phyloP scores from a whole-genome alignment of 2,329 filamentous ascomycete genomes.

The Hymenoscyphus linearis region DNA sequence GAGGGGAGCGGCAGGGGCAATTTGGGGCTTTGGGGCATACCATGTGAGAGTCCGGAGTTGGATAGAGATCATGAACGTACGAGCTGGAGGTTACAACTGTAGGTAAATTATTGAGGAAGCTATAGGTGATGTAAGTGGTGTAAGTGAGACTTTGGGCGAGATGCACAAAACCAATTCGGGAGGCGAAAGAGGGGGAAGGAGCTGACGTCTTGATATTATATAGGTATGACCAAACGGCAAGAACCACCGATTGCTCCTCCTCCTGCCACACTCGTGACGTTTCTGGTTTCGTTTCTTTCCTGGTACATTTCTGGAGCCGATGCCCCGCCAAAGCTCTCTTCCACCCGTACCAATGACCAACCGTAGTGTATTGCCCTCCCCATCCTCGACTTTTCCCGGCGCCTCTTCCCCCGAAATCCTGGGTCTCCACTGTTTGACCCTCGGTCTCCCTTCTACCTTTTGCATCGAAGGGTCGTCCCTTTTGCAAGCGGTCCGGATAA shows the following conservation, averaged over 20 bases:
- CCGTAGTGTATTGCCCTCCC: neutral
- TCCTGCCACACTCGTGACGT: neutral
- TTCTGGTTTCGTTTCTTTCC: neutral
- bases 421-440: neutral
- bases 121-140: neutral
- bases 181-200: neutral
- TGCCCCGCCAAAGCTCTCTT: neutral
- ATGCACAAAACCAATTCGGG: neutral
- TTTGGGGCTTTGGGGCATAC: neutral
- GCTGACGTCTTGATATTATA: neutral
- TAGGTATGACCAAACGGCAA: neutral
- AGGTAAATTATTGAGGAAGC: too few species aligned
- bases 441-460: too few species aligned
- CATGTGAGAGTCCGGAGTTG: neutral
- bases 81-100: too few species aligned
- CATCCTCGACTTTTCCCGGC: neutral
- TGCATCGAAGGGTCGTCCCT: neutral
- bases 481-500: neutral
- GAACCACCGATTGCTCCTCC: neutral
- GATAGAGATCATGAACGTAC: neutral
- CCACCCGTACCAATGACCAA: neutral
- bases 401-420: neutral
- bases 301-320: neutral
- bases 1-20: neutral
- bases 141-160: neutral